Conservation (phyloP, 2,329 filamentous ascomycete species). For the Ilyonectria sp. region DNA sequence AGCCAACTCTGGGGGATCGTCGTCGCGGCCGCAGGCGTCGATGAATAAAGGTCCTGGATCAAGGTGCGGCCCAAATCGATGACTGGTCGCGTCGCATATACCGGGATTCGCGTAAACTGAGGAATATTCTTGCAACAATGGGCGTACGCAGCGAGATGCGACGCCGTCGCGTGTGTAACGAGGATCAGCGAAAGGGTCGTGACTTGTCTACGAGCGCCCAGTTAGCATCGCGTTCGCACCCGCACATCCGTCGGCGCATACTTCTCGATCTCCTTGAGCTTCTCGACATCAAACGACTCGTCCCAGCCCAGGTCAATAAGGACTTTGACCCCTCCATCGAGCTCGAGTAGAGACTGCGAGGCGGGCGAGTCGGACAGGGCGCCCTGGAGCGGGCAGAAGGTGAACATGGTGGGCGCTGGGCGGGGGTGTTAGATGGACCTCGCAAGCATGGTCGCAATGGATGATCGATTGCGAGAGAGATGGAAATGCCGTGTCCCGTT, state of each 20-base stretch:
- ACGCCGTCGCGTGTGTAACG: constrained; percentile 91
- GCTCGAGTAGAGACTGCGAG: constrained; percentile 95
- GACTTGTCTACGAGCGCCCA: constrained; percentile 75
- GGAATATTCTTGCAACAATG: constrained; percentile 98
- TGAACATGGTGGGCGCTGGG: constrained; percentile 81
- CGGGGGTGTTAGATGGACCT: constrained; percentile 37
- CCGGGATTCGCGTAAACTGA: constrained; percentile 89
- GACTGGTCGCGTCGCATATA: constrained; percentile 95
- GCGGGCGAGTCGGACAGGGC: constrained; percentile 89
- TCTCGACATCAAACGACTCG: constrained; percentile 85
- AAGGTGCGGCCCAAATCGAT: constrained; percentile 93
- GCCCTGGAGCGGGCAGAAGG: constrained; percentile 92
- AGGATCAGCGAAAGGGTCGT: constrained; percentile 94
- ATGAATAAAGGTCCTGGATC: constrained; percentile 92
- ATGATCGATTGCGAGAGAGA: constrained; percentile 8
- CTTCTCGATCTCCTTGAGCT: constrained; percentile 92
- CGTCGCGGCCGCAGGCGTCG: constrained; percentile 88
- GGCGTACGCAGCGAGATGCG: constrained; percentile 92
- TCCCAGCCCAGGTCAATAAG: constrained; percentile 98
- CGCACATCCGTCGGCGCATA: constrained; percentile 58
- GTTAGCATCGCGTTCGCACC: constrained; percentile 38
- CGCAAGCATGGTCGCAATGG: constrained; percentile 40
- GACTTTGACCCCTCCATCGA: constrained; percentile 96
- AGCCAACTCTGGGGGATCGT: constrained; percentile 82
- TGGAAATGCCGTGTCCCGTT: constrained; percentile 6